Conservation (phyloP, 495 filamentous ascomycete species). For the Aspergillus leporis region DNA sequence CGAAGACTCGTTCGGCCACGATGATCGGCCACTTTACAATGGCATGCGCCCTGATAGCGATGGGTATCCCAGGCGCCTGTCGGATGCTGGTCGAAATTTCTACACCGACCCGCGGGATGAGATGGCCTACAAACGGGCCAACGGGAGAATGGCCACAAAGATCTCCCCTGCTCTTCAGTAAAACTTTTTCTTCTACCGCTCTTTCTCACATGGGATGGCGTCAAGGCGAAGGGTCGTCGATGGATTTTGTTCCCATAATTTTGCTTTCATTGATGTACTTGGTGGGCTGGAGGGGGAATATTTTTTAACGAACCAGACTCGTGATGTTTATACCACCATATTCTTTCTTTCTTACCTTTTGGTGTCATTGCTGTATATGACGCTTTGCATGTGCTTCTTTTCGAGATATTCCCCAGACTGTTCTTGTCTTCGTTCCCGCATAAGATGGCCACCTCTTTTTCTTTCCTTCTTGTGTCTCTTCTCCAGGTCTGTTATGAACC, state of each 20-base stretch:
- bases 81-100: slow-evolving; percentile 29
- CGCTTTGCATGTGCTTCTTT: slow-evolving; percentile 15
- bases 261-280: not conserved
- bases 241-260: slow-evolving; percentile 2
- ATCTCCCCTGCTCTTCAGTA: slow-evolving; percentile 25
- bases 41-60: slow-evolving; percentile 52
- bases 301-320: slow-evolving; percentile 18
- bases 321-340: slow-evolving; percentile 23
- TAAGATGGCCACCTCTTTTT: not conserved
- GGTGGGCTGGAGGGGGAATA: not conserved
- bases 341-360: slow-evolving; percentile 11
- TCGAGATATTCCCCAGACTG: slow-evolving; percentile 17
- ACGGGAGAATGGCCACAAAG: slow-evolving; percentile 39
- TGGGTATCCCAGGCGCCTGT: slow-evolving; percentile 28
- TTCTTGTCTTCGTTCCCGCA: slow-evolving; percentile 11
- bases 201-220: slow-evolving; percentile 19
- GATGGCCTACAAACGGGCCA: slow-evolving; percentile 55
- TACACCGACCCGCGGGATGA: slow-evolving; percentile 38
- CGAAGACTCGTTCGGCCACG: slow-evolving; percentile 44
- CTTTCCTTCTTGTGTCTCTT: not conserved
- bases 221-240: slow-evolving; percentile 15
- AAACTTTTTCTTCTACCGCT: slow-evolving; percentile 9
- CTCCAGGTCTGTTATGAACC: too few species aligned
- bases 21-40: slow-evolving; percentile 48
- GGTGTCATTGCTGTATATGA: slow-evolving; percentile 24